Evolutionary conservation across 345 rosid species (phyloP).

Genomic region (Ceriops decandra): DNA sequence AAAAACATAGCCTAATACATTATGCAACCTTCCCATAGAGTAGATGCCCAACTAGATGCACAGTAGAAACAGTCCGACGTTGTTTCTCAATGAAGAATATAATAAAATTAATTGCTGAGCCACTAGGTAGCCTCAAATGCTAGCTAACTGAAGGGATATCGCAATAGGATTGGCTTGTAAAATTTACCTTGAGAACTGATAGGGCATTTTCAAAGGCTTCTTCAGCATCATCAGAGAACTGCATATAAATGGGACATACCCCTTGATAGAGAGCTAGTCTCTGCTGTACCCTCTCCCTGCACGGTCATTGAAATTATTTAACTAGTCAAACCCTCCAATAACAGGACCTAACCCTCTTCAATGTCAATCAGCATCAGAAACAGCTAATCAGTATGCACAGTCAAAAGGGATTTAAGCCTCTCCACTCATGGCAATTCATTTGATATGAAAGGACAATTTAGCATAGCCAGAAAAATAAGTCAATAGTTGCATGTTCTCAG

Average conservation of each 20-base stretch:
- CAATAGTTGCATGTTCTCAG: no score
- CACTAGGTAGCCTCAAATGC: neutral
- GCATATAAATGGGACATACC: conserved; percentile 85
- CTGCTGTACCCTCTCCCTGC: conserved; percentile 82
- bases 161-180: neutral
- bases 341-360: neutral
- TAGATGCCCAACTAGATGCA: no score
- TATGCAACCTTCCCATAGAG: no score
- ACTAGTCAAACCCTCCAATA: conserved; percentile 4
- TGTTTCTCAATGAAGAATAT: no score
- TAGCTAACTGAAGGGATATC: neutral
- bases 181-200: conserved; percentile 59
- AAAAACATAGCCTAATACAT: no score
- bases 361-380: neutral
- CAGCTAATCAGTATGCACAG: neutral
- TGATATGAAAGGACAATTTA: no score
- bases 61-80: no score
- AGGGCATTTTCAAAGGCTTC: conserved; percentile 77
- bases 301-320: conserved; percentile 21
- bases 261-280: conserved; percentile 93
- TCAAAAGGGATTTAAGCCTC: no score
- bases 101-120: neutral
- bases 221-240: conserved; percentile 93
- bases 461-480: no score
- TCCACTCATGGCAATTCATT: no score